Percentiles rank a stretch among this genome's conserved stretches.
Evolutionary conservation across 2,329 filamentous ascomycete species (phyloP).

Genomic region (Didymosphaeria variabile): DNA sequence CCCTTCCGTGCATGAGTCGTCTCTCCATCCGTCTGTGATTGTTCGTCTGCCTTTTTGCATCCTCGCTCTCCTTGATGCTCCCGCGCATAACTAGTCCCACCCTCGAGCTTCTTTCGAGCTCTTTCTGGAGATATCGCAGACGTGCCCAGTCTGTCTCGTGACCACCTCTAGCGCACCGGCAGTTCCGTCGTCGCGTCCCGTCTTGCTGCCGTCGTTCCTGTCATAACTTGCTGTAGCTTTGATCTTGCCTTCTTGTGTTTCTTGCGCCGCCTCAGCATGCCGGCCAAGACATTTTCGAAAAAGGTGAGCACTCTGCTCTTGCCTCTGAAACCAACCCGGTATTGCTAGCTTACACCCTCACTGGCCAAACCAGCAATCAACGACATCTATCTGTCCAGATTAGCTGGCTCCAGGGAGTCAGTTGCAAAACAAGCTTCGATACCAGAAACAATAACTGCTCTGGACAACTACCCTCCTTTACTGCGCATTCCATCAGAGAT

Average conservation of each 20-base stretch:
- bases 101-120: slow-evolving; percentile 16
- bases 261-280: slow-evolving; percentile 32
- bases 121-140: slow-evolving; percentile 14
- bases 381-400: slow-evolving; percentile 36
- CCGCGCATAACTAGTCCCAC: slow-evolving; percentile 17
- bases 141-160: slow-evolving; percentile 17
- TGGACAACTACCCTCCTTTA: slow-evolving; percentile 48
- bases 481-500: slow-evolving; percentile 51
- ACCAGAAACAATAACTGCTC: slow-evolving; percentile 46
- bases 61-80: slow-evolving; percentile 29
- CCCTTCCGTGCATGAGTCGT: slow-evolving; percentile 19
- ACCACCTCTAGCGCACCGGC: slow-evolving; percentile 15
- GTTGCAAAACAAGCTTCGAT: slow-evolving; percentile 48
- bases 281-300: slow-evolving; percentile 45
- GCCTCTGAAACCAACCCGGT: slow-evolving; percentile 28
- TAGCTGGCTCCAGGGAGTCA: slow-evolving; percentile 40
- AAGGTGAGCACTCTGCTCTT: slow-evolving; percentile 38
- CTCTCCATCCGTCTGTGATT: slow-evolving; percentile 10
- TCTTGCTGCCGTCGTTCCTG: slow-evolving; percentile 10
- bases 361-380: slow-evolving; percentile 32
- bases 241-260: slow-evolving; percentile 6
- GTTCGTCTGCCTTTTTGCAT: slow-evolving; percentile 13
- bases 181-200: slow-evolving; percentile 4
- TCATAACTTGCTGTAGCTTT: slow-evolving; percentile 11
- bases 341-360: slow-evolving; percentile 39